Percentiles rank a stretch among this genome's conserved stretches.
These are phyloP conservation scores for Leccinum fallax DNA, from an alignment of 1,284 basidiomycete genomes.

Conservation along the genomic window DNA sequence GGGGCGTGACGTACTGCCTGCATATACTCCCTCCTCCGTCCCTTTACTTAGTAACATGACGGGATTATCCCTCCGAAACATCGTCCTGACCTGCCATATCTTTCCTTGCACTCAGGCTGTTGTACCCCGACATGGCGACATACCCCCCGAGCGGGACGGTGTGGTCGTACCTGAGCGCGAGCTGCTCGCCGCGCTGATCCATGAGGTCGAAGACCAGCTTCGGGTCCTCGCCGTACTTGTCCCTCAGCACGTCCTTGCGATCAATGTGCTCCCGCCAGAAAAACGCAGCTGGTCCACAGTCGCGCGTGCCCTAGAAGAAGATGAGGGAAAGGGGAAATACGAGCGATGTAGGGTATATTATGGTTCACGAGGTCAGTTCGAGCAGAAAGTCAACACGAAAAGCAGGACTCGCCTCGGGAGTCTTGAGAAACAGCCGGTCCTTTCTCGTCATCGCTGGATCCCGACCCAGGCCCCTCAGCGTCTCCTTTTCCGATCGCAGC, in stretches of 20 bases:
- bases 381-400: not conserved
- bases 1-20: slow-evolving; percentile 75
- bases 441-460: slow-evolving; percentile 47
- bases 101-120: too few species aligned
- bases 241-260: slow-evolving; percentile 89
- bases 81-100: slow-evolving; percentile 74
- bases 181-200: slow-evolving; percentile 97
- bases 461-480: slow-evolving; percentile 3
- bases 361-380: too few species aligned
- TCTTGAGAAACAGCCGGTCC: slow-evolving; percentile 72
- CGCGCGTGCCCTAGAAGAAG: slow-evolving; percentile 91
- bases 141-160: slow-evolving; percentile 97
- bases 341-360: too few species aligned
- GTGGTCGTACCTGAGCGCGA: slow-evolving; percentile 94
- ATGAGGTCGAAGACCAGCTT: slow-evolving; percentile 98
- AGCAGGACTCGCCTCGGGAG: slow-evolving; percentile 64
- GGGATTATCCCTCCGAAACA: slow-evolving; percentile 93
- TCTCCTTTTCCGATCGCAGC: slow-evolving; percentile 46
- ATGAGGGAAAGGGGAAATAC: too few species aligned
- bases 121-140: slow-evolving; percentile 86
- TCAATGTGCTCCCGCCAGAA: slow-evolving; percentile 92
- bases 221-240: slow-evolving; percentile 96
- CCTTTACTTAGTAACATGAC: too few species aligned
- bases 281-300: slow-evolving; percentile 96
- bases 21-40: slow-evolving; percentile 97